phyloP scores from a whole-genome alignment of 2,329 filamentous ascomycete species.

The Xylariaceae sp. region DNA sequence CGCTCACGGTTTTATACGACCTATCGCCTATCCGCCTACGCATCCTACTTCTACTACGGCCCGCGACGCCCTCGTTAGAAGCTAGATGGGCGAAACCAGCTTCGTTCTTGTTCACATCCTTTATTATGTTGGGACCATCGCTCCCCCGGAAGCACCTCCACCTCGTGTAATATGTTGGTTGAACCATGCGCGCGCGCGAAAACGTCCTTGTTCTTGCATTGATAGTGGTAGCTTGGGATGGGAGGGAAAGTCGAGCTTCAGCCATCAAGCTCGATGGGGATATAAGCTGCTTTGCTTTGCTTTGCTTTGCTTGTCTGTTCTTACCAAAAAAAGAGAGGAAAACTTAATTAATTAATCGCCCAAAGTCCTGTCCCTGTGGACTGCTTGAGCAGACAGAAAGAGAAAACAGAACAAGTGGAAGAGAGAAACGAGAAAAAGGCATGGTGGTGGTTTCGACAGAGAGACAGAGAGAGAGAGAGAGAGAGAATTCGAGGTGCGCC shows the following conservation, averaged over 20 bases:
- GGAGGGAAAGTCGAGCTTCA: neutral
- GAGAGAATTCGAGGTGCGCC: neutral
- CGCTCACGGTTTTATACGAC: neutral
- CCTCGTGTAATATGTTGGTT: neutral
- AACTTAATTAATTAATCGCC: neutral
- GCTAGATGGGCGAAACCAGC: neutral
- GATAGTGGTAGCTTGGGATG: neutral
- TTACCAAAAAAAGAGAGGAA: neutral
- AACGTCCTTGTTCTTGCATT: neutral
- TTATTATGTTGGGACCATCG: neutral
- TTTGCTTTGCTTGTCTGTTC: neutral
- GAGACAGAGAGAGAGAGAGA: too few species aligned
- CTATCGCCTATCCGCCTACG: neutral
- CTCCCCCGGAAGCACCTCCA: neutral
- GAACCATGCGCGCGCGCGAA: neutral
- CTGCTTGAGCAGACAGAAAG: neutral
- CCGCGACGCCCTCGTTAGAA: neutral
- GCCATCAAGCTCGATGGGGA: neutral
- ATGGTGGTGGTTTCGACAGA: too few species aligned
- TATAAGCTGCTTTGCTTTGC: neutral
- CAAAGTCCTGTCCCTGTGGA: neutral
- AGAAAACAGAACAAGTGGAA: neutral
- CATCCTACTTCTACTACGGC: neutral
- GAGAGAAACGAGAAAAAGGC: neutral
- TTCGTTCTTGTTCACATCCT: neutral